Percentiles rank a stretch among this genome's conserved stretches.
These are phyloP conservation scores for Epichloe festucae DNA, from an alignment of 2,329 filamentous ascomycete species.

Conservation along the genomic window DNA sequence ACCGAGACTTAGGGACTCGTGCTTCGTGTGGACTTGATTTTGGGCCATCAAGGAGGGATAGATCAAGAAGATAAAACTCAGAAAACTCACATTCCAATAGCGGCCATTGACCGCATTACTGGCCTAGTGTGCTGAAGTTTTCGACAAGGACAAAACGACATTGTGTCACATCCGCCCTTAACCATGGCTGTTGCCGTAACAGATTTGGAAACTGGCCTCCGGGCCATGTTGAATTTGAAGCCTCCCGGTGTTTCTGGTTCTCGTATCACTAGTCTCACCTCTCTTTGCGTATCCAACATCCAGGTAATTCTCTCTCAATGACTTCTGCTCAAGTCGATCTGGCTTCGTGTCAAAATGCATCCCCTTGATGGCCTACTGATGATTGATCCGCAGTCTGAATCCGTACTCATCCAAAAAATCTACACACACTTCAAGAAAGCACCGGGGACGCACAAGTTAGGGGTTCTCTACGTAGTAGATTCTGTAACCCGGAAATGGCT, in stretches of 20 bases:
- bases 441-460: constrained; percentile 89
- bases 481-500: constrained; percentile 98
- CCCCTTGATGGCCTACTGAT: constrained; percentile 10
- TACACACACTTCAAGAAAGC: constrained; percentile 96
- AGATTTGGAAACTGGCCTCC: constrained; percentile 80
- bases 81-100: not conserved
- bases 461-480: constrained; percentile 99
- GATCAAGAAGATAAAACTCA: not conserved
- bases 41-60: not conserved
- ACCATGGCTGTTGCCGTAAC: constrained; percentile 71
- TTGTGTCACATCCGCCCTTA: constrained; percentile 12
- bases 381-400: constrained; percentile 59
- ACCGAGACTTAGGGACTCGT: not conserved
- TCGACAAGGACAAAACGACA: constrained; percentile 3
- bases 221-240: constrained; percentile 84
- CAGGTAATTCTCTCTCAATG: constrained; percentile 48
- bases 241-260: constrained; percentile 88
- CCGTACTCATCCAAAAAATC: constrained; percentile 86
- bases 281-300: constrained; percentile 77
- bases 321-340: not conserved
- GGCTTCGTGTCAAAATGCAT: not conserved
- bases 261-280: constrained; percentile 78
- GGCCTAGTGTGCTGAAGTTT: not conserved
- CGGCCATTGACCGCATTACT: not conserved
- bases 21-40: not conserved